phyloP scores from a whole-genome alignment of 2,329 filamentous ascomycete species.

The Pyricularia sp. region DNA sequence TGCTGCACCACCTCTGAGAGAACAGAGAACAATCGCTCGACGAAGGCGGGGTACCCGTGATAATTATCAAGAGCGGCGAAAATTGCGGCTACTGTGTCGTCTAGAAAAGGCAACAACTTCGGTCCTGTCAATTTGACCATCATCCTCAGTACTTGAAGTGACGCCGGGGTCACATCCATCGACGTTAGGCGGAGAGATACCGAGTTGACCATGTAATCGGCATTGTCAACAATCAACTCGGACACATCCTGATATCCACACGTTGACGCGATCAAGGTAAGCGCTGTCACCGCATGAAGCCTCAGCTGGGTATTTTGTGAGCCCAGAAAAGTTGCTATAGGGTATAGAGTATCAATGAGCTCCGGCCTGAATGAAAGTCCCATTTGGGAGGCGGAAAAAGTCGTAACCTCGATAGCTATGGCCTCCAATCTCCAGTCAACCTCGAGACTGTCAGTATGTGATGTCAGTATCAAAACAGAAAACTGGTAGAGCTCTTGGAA shows the following conservation, averaged over 20 bases:
- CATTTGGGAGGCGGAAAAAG: slow-evolving; percentile 62
- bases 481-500: slow-evolving; percentile 61
- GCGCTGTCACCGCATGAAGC: slow-evolving; percentile 70
- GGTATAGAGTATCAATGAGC: slow-evolving; percentile 84
- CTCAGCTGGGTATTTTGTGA: slow-evolving; percentile 60
- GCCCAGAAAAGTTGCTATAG: slow-evolving; percentile 79
- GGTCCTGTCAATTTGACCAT: slow-evolving; percentile 85
- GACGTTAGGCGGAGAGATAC: slow-evolving; percentile 83
- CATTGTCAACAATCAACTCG: slow-evolving; percentile 78
- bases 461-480: slow-evolving; percentile 52
- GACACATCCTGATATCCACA: slow-evolving; percentile 70
- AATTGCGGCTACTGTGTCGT: slow-evolving; percentile 84
- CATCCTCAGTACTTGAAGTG: slow-evolving; percentile 85
- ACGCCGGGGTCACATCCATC: slow-evolving; percentile 85
- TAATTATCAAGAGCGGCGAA: slow-evolving; percentile 92
- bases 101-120: slow-evolving; percentile 73
- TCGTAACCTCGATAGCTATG: slow-evolving; percentile 71
- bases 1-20: slow-evolving; percentile 77
- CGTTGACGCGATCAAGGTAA: slow-evolving; percentile 68
- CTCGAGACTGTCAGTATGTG: slow-evolving; percentile 35
- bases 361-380: slow-evolving; percentile 67
- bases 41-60: slow-evolving; percentile 81
- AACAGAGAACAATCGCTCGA: slow-evolving; percentile 76
- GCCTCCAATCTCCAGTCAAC: slow-evolving; percentile 66
- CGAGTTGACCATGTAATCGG: slow-evolving; percentile 93